These are phyloP conservation scores for Solanum tarapatanum DNA, from an alignment of 257 asterid genomes.

Conservation along the genomic window DNA sequence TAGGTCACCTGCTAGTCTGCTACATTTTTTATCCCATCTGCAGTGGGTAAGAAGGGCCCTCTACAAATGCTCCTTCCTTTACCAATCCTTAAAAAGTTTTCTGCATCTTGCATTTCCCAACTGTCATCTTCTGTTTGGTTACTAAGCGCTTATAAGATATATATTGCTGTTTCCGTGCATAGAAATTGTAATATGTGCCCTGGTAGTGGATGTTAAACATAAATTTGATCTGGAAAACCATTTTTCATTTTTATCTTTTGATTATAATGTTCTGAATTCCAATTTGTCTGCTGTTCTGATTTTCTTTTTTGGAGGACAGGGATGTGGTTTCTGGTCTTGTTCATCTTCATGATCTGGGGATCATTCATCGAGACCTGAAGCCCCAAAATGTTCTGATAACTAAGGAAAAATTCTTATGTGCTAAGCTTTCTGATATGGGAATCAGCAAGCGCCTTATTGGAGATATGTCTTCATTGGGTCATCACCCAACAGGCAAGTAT, in stretches of 20 bases:
- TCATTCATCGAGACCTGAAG: constrained; percentile 87
- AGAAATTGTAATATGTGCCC: neutral
- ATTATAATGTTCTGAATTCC: neutral
- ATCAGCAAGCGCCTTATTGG: constrained; percentile 85
- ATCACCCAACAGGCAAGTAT: constrained; percentile 69
- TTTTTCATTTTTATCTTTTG: neutral
- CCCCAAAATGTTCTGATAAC: constrained; percentile 78
- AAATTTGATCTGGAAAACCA: neutral
- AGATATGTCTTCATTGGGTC: constrained; percentile 72
- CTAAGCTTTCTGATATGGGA: constrained; percentile 97
- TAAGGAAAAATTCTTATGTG: constrained; percentile 49
- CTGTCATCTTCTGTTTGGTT: neutral
- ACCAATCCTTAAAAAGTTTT: neutral
- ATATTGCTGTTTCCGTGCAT: neutral
- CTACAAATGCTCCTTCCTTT: neutral
- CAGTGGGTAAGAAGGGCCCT: neutral
- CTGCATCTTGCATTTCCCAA: neutral
- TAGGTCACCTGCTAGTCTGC: neutral
- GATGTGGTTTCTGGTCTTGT: constrained; percentile 74
- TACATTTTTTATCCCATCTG: neutral
- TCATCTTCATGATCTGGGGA: constrained; percentile 88
- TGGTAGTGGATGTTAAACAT: neutral
- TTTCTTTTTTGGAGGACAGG: constrained; percentile 32
- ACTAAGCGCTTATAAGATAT: neutral
- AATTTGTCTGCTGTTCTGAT: neutral